Evolutionary conservation across 495 filamentous ascomycete genomes (phyloP), one percentile per base, ranked within the genome.

Genomic region (Penicillium herquei): DNA sequence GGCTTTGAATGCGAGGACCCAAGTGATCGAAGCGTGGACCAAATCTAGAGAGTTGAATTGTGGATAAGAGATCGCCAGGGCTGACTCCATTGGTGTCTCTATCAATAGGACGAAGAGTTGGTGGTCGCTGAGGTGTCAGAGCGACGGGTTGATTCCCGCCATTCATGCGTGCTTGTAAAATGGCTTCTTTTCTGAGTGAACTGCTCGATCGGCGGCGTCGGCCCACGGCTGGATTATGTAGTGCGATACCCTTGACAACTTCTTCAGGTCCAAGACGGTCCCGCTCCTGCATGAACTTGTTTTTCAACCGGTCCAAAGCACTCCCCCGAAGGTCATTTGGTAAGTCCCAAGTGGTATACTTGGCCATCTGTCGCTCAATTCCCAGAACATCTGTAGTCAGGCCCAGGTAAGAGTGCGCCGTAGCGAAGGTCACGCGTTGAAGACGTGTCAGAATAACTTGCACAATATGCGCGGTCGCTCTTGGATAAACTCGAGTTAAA

Each of bases 391-490:
- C 95, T 39, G 84, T 87, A 1, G 88, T 96, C 35, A 98, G 70
- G 1, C 94, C 94, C 13, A 98, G 84, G 64, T 98, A 98, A 7
- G 90, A 87, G 72, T 96, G 91, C 0, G 89, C 95, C 2, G 95
- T 97, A 0, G 90, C 86, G 40, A 98, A 88, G 1, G 95, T 98
- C 16, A 98, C 94, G 52, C 94, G 80, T 65, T 98, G 94, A 33
- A 98, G 86, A 54, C 94, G 81, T 2, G 94, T 97, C 31, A 98
- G 70, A 49, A 98, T 98, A 30, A 98, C 94, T 54, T 98, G 93
- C 2, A 98, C 91, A 57, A 98, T 97, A 67, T 98, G 94, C 6
- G 95, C 89, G 10, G 94, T 96, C 3, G 94, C 94, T 73, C 91
- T 92, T 7, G 94, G 94, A 65, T 97, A 98, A 17, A 97, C 87